These are phyloP conservation scores for Salix brachista DNA, from an alignment of 345 rosid genomes.

Conservation along the genomic window DNA sequence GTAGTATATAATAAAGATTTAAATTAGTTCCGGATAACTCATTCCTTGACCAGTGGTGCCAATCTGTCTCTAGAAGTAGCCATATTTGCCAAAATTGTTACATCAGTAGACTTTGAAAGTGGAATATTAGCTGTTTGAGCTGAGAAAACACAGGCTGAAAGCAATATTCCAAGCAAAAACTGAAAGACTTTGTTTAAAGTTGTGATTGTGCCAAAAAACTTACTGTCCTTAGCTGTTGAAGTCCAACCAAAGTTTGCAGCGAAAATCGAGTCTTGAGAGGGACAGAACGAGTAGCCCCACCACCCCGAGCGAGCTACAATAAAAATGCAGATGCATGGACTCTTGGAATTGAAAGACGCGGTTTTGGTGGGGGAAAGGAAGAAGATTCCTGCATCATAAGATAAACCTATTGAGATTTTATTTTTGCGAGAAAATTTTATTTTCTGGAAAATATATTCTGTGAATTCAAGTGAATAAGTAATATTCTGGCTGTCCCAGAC, in stretches of 20 bases:
- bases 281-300: no score
- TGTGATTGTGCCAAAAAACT: no score
- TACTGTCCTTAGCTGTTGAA: no score
- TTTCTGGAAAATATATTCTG: rapidly evolving
- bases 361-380: not conserved
- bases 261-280: no score
- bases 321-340: no score
- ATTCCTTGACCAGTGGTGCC: not conserved
- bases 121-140: not conserved
- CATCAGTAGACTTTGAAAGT: not conserved
- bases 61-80: not conserved
- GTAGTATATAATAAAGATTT: not conserved
- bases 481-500: rapidly evolving
- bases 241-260: no score
- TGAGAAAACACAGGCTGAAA: not conserved
- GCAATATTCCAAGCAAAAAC: not conserved
- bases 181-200: not conserved
- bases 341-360: no score
- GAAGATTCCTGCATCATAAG: not conserved
- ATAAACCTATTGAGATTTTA: not conserved
- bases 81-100: not conserved
- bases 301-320: no score
- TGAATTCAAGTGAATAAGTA: no score
- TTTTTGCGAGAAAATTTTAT: rapidly evolving
- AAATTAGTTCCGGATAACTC: no score